phyloP scores from a whole-genome alignment of 352 stramenopile genomes.

The Globisporangium orthogonon region DNA sequence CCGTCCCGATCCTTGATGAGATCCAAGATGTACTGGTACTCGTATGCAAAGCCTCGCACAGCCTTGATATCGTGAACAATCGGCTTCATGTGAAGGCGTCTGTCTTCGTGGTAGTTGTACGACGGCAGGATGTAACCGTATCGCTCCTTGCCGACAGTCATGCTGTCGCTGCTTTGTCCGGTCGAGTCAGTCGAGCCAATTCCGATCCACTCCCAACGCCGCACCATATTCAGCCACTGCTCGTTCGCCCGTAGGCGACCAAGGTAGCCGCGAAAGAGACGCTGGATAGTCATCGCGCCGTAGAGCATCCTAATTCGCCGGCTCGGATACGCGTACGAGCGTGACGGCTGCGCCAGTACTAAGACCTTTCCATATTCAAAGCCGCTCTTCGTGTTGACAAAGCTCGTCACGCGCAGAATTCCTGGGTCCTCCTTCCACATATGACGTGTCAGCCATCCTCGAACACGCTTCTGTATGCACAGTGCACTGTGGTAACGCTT shows the following conservation, averaged over 20 bases:
- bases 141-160: slow-evolving; percentile 42
- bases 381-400: slow-evolving; percentile 28
- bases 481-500: slow-evolving; percentile 39
- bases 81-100: slow-evolving; percentile 39
- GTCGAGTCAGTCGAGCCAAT: slow-evolving; percentile 24
- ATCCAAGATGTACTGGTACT: slow-evolving; percentile 67
- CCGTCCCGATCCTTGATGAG: slow-evolving; percentile 60
- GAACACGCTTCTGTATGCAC: slow-evolving; percentile 43
- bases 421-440: slow-evolving; percentile 62
- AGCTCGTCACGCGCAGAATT: slow-evolving; percentile 28
- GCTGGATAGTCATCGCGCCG: slow-evolving; percentile 36
- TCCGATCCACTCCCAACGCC: slow-evolving; percentile 67
- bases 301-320: slow-evolving; percentile 32
- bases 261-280: slow-evolving; percentile 37
- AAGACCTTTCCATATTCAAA: slow-evolving; percentile 47
- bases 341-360: slow-evolving; percentile 26
- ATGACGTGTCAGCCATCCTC: slow-evolving; percentile 58
- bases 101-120: slow-evolving; percentile 34
- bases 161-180: slow-evolving; percentile 34
- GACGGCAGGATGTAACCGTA: slow-evolving; percentile 59
- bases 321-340: slow-evolving; percentile 53
- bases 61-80: slow-evolving; percentile 30
- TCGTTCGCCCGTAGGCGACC: slow-evolving; percentile 54
- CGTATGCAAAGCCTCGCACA: slow-evolving; percentile 50
- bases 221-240: slow-evolving; percentile 64